Evolutionary conservation across 2,329 filamentous ascomycete species (phyloP), one percentile per base, ranked within the genome.

Genomic region (Dothidotthia symphoricarpi): DNA sequence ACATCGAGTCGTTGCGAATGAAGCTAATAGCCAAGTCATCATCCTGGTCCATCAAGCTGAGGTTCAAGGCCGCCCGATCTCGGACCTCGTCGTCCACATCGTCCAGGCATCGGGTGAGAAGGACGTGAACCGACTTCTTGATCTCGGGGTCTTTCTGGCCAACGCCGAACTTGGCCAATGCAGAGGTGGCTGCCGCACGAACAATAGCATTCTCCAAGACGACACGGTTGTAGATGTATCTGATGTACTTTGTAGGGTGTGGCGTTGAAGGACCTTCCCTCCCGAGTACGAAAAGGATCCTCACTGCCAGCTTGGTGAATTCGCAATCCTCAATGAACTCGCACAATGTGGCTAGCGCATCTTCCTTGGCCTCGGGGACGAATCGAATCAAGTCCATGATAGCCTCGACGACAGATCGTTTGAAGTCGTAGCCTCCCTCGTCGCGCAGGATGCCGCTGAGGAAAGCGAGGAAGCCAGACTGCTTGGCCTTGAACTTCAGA

Each of bases 341-440:
- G 73, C 93, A 97, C 15, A 98, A 81, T 62, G 97, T 93, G 11
- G 91, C 88, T 32, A 98, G 81, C 13, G 93, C 91, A 51, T 85
- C 82, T 66, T 85, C 81, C 61, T 82, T 82, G 58, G 80, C 82
- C 43, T 96, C 93, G 1, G 93, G 93, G 3, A 98, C 91, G 60
- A 98, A 98, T 69, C 97, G 96, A 75, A 98, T 97, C 39, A 98
- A 75, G 60, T 98, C 93, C 63, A 98, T 97, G 83, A 98, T 97
- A 76, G 89, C 95, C 75, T 98, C 93, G 14, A 98, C 91, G 9
- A 98, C 91, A 35, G 88, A 86, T 40, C 88, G 85, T 81, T 98
- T 98, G 73, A 98, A 98, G 46, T 97, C 93, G 67, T 95, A 98
- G 40, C 93, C 93, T 54, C 93, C 93, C 70, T 98, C 93, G 56